Percentiles rank a stretch among this genome's conserved stretches.
phyloP scores from a whole-genome alignment of 2,329 filamentous ascomycete species.

The Colletotrichum coccodes region DNA sequence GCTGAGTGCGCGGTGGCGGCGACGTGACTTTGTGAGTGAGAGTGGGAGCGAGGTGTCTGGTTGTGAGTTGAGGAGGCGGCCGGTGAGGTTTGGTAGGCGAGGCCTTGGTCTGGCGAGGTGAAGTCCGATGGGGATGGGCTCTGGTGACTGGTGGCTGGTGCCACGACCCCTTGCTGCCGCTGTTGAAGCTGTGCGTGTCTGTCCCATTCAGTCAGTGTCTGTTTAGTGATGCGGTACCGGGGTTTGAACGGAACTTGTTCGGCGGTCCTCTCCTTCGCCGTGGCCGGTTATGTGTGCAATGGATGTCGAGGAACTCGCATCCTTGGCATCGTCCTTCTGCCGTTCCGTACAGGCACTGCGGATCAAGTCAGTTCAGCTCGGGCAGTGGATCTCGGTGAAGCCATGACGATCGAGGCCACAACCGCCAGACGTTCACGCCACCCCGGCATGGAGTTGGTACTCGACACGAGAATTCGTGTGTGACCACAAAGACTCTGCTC shows the following conservation, averaged over 20 bases:
- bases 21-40: not conserved
- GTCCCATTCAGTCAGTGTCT: conserved; percentile 3
- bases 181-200: conserved; percentile 3
- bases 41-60: not conserved
- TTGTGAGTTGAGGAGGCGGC: not conserved
- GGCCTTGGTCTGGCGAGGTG: conserved; percentile 13
- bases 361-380: not conserved
- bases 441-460: not conserved
- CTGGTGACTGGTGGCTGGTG: not conserved
- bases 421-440: too few species aligned
- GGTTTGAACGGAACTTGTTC: conserved; percentile 35
- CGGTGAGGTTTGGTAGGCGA: conserved; percentile 18
- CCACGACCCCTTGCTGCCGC: not conserved
- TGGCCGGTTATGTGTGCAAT: conserved; percentile 41
- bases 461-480: not conserved
- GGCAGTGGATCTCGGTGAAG: not conserved
- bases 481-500: not conserved
- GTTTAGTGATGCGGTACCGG: not conserved
- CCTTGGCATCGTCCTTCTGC: conserved; percentile 34
- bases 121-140: conserved; percentile 17
- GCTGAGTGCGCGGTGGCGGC: not conserved
- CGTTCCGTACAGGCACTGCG: conserved; percentile 34
- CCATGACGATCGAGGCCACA: not conserved
- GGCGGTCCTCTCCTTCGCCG: conserved; percentile 40
- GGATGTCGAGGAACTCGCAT: conserved; percentile 38